Evolutionary conservation across 2,329 filamentous ascomycete genomes (phyloP).

Genomic region (Fusarium sambucinum): DNA sequence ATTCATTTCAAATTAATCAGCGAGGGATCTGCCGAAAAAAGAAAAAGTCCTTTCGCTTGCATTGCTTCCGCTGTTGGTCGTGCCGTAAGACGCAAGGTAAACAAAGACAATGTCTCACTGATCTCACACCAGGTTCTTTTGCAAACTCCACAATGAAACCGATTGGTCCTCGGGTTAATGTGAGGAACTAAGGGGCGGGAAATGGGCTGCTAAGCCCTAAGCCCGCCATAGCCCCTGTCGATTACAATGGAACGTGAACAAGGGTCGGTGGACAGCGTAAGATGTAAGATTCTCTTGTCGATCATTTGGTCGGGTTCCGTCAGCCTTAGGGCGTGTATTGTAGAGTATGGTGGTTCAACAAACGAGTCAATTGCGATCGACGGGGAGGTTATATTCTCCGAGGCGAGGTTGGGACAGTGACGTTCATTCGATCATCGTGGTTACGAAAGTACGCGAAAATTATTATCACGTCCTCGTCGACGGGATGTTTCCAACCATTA

Average conservation of each 20-base stretch:
- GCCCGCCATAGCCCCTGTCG: neutral
- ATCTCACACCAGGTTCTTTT: conserved; percentile 14
- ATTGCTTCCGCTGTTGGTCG: neutral
- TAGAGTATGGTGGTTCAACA: no score
- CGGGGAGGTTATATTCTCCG: neutral
- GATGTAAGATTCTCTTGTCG: conserved; percentile 4
- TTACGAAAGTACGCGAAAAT: neutral
- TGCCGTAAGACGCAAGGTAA: neutral
- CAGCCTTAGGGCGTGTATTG: neutral
- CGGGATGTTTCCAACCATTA: neutral
- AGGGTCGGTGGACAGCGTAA: neutral
- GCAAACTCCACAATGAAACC: neutral
- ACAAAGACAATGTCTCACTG: neutral
- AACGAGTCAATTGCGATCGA: neutral
- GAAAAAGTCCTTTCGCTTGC: conserved; percentile 5
- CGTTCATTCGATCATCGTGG: neutral
- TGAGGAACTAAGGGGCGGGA: neutral
- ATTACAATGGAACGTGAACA: neutral
- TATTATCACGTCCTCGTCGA: neutral
- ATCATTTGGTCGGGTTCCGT: conserved; percentile 2
- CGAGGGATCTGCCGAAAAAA: conserved; percentile 5
- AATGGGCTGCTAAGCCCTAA: conserved; percentile 1
- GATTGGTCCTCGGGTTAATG: conserved; percentile 2
- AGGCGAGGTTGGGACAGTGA: neutral
- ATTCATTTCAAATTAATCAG: conserved; percentile 15